Base-by-base conservation (phyloP, 1,139 yeast genomes). In the Yamadazyma aaseri region DNA sequence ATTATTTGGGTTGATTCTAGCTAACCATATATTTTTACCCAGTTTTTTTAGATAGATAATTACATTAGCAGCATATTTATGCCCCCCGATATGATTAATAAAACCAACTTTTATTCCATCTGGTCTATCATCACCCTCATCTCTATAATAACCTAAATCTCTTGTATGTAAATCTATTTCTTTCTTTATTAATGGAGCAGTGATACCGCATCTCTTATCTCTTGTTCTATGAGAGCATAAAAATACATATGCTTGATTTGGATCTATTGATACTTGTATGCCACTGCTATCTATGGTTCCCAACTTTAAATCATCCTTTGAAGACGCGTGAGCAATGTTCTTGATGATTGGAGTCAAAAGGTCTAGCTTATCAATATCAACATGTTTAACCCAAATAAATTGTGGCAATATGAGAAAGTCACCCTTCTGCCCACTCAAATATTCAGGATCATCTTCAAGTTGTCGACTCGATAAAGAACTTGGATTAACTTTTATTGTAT, bases 81-180 rank as follows among this genome's bases (percentile, higher is more conserved):
- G 98, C 2, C 97, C 97, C 3, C 98, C 98, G 20, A 92, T 83
- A 57, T 92, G 98, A 51, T 86, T 87, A 15, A 85, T 72, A 49
- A 59, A 87, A 3, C 73, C 66, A 3, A 89, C 86, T 9, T 66
- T 62, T 2, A 83, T 85, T 3, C 97, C 97, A 24, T 72, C 80
- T 0, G 86, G 79, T 33, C 90, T 69, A 30, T 66, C 70, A 52
- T 86, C 95, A 4, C 86, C 81, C 25, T 61, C 51, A 56, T 90
- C 97, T 49, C 97, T 71, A 47, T 77, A 76, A 17, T 84, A 60
- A 3, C 80, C 92, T 27, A 73, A 64, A 11, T 84, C 86, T 32
- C 94, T 68, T 26, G 89, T 64, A 47, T 83, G 74, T n/a, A 72
- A 54, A 33, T 86, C 94, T 58, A 90, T 74, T 46, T 85, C 86